These are phyloP conservation scores for Hypoxylon sp. DNA, from an alignment of 2,329 filamentous ascomycete genomes.

Conservation along the genomic window DNA sequence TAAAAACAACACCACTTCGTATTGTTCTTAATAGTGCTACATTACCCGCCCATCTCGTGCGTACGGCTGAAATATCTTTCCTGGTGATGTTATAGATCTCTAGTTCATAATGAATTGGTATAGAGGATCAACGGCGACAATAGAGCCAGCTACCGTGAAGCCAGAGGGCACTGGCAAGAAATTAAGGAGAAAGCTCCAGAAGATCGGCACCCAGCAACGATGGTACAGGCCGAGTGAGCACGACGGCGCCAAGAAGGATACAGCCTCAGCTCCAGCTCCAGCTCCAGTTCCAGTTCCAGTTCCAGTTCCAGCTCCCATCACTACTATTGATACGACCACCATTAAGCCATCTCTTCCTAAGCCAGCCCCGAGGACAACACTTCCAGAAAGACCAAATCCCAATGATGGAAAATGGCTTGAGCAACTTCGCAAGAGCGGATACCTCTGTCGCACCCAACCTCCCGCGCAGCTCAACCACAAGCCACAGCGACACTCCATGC, in stretches of 20 bases:
- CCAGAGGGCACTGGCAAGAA: constrained; percentile 42
- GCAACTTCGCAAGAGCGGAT: constrained; percentile 43
- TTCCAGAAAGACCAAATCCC: constrained; percentile 27
- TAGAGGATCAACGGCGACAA: constrained; percentile 35
- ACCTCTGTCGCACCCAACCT: constrained; percentile 34
- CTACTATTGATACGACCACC: constrained; percentile 19
- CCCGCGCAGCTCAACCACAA: constrained; percentile 15
- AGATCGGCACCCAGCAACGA: constrained; percentile 40
- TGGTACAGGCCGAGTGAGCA: constrained; percentile 34
- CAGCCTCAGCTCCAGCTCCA: constrained; percentile 15
- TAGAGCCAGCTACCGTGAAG: constrained; percentile 33
- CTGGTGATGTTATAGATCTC: constrained; percentile 27
- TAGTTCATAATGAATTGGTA: constrained; percentile 41
- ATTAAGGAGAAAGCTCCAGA: constrained; percentile 46
- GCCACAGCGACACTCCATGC: constrained; percentile 29
- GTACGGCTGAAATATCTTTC: not conserved
- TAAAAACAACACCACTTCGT: constrained; percentile 28
- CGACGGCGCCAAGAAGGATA: constrained; percentile 36
- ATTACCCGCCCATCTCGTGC: constrained; percentile 18
- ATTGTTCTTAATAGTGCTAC: constrained; percentile 25
- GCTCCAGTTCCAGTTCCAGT: too few species aligned
- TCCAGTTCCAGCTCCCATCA: constrained; percentile 15
- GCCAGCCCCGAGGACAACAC: too few species aligned
- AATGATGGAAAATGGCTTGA: constrained; percentile 44
- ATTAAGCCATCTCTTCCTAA: too few species aligned